A percentile compares a stretch with the other conserved stretches of the same genome.
Evolutionary conservation across 192 early-diverging fungal genomes (phyloP).

Genomic region (Geranomyces variabilis): DNA sequence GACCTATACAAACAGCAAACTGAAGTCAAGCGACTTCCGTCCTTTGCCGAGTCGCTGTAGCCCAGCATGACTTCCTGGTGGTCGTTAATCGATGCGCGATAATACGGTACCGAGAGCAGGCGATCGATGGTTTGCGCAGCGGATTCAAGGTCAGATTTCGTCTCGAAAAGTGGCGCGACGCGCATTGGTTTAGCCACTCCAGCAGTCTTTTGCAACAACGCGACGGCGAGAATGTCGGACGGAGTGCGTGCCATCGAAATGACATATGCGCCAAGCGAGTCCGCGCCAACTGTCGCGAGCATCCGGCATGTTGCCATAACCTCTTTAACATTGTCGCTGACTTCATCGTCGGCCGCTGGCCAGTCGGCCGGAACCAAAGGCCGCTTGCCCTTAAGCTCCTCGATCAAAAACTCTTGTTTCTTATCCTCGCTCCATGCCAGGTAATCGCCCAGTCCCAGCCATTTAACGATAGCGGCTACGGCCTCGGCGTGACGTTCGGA

Average conservation of each 20-base stretch:
- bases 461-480: constrained; percentile 38
- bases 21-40: constrained; percentile 37
- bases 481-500: constrained; percentile 38
- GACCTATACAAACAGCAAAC: constrained; percentile 37
- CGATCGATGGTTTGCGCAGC: constrained; percentile 36
- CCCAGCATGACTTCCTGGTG: constrained; percentile 45
- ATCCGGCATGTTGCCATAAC: constrained; percentile 41
- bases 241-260: constrained; percentile 42
- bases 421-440: constrained; percentile 34
- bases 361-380: constrained; percentile 36
- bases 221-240: constrained; percentile 39
- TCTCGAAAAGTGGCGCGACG: constrained; percentile 43
- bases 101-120: constrained; percentile 34
- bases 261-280: constrained; percentile 38
- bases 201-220: constrained; percentile 35
- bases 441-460: constrained; percentile 33
- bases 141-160: constrained; percentile 40
- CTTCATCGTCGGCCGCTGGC: constrained; percentile 20
- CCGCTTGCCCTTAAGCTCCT: constrained; percentile 35
- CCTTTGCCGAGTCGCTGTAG: constrained; percentile 45
- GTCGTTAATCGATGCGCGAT: constrained; percentile 29
- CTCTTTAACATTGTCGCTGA: constrained; percentile 30
- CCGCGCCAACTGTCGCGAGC: constrained; percentile 32
- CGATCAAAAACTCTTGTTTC: constrained; percentile 35
- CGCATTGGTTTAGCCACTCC: constrained; percentile 31